These are phyloP conservation scores for Blastobotrys proliferans DNA, from an alignment of 1,139 yeast genomes.

Conservation along the genomic window DNA sequence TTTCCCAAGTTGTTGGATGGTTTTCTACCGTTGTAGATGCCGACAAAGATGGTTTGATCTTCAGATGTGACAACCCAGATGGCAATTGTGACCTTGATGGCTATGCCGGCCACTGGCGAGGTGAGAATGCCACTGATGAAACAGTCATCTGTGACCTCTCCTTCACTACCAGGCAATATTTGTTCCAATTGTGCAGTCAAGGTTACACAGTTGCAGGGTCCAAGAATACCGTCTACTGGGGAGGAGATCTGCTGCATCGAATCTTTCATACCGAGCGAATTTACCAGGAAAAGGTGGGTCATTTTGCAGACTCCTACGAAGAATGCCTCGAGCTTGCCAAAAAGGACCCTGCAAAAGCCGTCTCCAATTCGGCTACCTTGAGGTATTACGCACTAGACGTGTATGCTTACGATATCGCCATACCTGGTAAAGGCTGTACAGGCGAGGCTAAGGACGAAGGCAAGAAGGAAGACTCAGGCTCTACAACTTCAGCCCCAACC, in stretches of 20 bases:
- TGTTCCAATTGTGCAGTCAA: constrained; percentile 24
- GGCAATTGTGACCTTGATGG: constrained; percentile 35
- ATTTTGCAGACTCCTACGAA: constrained; percentile 29
- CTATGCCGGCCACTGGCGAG: constrained; percentile 41
- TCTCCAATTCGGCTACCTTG: constrained; percentile 26
- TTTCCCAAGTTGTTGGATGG: constrained; percentile 38
- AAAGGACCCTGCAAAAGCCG: constrained; percentile 29
- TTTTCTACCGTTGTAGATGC: constrained; percentile 31
- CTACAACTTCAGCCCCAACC: background rate
- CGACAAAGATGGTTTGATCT: constrained; percentile 32
- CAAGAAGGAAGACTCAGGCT: background rate
- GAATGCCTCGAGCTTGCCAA: constrained; percentile 30
- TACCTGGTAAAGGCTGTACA: constrained; percentile 14
- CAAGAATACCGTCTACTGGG: constrained; percentile 1
- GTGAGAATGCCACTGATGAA: constrained; percentile 36
- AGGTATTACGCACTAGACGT: constrained; percentile 30
- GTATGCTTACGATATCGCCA: constrained; percentile 21
- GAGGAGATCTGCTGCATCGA: constrained; percentile 15
- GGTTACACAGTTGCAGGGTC: background rate
- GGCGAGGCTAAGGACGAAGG: constrained; percentile 6
- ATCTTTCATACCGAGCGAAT: constrained; percentile 31
- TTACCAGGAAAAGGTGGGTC: constrained; percentile 27
- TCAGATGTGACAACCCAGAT: constrained; percentile 40
- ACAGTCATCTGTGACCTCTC: constrained; percentile 34
- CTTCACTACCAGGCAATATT: constrained; percentile 23